Percentiles rank a stretch among this genome's conserved stretches.
Evolutionary conservation across 1,139 yeast species (phyloP).

Genomic region (Taphrina wiesneri): DNA sequence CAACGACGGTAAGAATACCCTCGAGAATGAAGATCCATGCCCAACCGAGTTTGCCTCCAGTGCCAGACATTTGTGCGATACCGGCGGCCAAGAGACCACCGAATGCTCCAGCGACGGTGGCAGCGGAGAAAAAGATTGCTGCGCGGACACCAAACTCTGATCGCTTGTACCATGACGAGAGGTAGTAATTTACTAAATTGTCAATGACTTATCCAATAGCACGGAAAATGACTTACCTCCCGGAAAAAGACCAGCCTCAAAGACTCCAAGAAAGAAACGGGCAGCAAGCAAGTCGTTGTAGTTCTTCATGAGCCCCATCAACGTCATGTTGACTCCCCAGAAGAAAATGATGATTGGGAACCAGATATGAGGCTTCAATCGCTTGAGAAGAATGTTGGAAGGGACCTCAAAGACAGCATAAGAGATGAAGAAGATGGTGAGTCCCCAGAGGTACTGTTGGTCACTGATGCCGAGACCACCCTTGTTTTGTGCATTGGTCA

Average conservation of each 20-base stretch:
- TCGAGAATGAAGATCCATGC: constrained; percentile 83
- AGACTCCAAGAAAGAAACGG: constrained; percentile 72
- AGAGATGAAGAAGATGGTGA: constrained; percentile 72
- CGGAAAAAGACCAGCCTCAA: constrained; percentile 93
- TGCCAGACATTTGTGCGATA: constrained; percentile 77
- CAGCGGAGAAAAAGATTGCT: constrained; percentile 91
- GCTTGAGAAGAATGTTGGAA: constrained; percentile 63
- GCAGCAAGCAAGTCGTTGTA: constrained; percentile 63
- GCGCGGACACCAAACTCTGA: constrained; percentile 74
- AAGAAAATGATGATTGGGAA: constrained; percentile 41
- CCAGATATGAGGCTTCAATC: constrained; percentile 55
- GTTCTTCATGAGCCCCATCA: constrained; percentile 57
- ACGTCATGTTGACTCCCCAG: constrained; percentile 53
- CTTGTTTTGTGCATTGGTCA: constrained; percentile 42
- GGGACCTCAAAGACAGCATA: constrained; percentile 67
- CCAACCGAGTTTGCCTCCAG: constrained; percentile 73
- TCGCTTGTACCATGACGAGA: constrained; percentile 82
- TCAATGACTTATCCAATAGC: neutral
- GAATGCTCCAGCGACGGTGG: constrained; percentile 73
- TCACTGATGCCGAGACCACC: constrained; percentile 53
- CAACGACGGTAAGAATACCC: constrained; percentile 66
- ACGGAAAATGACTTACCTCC: constrained; percentile 50
- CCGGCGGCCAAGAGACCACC: constrained; percentile 88
- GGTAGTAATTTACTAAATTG: constrained; percentile 63
- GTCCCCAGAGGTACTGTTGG: constrained; percentile 57